Evolutionary conservation across 129 eudicot species (phyloP).

Genomic region (Tanacetum coccineum): DNA sequence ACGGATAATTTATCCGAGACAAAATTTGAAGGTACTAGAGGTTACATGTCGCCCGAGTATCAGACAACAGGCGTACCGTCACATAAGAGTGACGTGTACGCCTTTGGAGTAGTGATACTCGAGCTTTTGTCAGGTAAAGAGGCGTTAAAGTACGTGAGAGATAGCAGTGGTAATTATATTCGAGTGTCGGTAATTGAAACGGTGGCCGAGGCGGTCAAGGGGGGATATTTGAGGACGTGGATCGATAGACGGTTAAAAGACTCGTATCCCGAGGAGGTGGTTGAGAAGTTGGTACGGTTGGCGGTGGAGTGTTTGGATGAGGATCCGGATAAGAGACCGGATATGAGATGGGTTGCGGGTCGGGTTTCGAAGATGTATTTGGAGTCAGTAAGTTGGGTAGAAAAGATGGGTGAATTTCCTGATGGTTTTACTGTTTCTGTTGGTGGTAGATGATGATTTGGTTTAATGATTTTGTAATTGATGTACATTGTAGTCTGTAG

Average conservation of each 20-base stretch:
- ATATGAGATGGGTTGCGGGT: conserved; percentile 61
- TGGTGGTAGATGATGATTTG: conserved; percentile 54
- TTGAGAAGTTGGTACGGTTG: conserved; percentile 46
- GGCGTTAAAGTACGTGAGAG: conserved; percentile 40
- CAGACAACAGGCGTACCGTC: conserved; percentile 53
- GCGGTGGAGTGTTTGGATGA: conserved; percentile 71
- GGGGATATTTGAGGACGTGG: conserved; percentile 67
- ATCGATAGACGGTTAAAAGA: conserved; percentile 75
- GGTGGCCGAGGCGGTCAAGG: conserved; percentile 56
- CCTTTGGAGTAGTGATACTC: conserved; percentile 77
- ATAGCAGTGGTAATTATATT: conserved; percentile 39
- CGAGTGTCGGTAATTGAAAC: conserved; percentile 56
- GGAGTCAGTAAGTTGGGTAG: conserved; percentile 68
- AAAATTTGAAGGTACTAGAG: conserved; percentile 76
- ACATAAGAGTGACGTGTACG: conserved; percentile 64
- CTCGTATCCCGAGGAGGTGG: conserved; percentile 85
- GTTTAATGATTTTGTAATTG: neutral
- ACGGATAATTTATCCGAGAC: neutral
- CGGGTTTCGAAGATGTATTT: conserved; percentile 72
- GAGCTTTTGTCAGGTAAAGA: conserved; percentile 76
- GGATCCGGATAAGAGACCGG: conserved; percentile 72
- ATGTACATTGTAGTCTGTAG: too few relatives aligned
- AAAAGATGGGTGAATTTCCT: conserved; percentile 47
- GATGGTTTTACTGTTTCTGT: conserved; percentile 56
- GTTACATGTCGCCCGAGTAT: conserved; percentile 91